A percentile compares a stretch with the other conserved stretches of the same genome.
Evolutionary conservation across 108 stramenopile genomes (phyloP).

Genomic region (Ochromonas danica): DNA sequence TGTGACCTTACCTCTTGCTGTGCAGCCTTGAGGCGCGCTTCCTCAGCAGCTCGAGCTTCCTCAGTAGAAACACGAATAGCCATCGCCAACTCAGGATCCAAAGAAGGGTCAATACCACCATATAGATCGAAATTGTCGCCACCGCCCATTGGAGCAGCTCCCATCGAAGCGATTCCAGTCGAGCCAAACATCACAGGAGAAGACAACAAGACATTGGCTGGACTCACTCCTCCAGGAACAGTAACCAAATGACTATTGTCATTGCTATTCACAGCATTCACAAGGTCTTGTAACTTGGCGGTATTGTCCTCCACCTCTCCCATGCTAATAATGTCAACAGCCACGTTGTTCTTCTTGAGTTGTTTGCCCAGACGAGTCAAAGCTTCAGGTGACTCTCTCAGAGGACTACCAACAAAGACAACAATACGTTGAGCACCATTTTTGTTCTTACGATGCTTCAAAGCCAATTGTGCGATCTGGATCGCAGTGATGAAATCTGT

Average conservation of each 20-base stretch:
- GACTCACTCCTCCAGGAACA: conserved; percentile 85
- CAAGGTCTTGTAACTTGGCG: conserved; percentile 76
- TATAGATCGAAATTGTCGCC: too few relatives aligned
- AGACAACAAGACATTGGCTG: conserved; percentile 82
- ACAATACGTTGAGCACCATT: conserved; percentile 92
- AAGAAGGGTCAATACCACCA: conserved; percentile 92
- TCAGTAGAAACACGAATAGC: conserved; percentile 94
- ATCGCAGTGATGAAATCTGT: conserved; percentile 74
- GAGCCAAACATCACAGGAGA: conserved; percentile 74
- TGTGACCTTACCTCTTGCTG: too few relatives aligned
- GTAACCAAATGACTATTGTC: conserved; percentile 87
- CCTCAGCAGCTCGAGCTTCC: conserved; percentile 50
- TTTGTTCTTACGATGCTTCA: conserved; percentile 96
- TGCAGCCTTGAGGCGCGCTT: background rate
- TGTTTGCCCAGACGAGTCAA: conserved; percentile 76
- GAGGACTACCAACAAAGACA: conserved; percentile 81
- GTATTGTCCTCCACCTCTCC: conserved; percentile 85
- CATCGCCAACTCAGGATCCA: conserved; percentile 98
- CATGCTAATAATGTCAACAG: conserved; percentile 88
- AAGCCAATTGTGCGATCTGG: conserved; percentile 87
- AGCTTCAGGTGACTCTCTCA: conserved; percentile 47
- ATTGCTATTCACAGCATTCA: conserved; percentile 82
- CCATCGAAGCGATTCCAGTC: too few relatives aligned
- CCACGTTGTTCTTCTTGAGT: conserved; percentile 91
- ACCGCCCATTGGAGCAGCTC: conserved; percentile 43